Conservation (phyloP, 169 alveolate species). For the Eimeria zaria region DNA sequence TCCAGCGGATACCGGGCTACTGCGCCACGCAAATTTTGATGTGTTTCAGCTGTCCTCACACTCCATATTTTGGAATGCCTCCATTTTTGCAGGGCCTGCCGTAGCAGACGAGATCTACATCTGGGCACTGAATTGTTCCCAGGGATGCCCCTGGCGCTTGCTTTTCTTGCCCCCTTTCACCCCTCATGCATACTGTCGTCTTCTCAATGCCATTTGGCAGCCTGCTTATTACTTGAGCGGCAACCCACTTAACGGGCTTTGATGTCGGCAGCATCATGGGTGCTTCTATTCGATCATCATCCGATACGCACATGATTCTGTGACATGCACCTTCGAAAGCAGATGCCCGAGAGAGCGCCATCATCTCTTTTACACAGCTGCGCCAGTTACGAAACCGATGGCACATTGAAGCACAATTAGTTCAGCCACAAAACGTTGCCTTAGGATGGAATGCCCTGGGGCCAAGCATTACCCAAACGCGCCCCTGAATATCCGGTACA, state of each 20-base stretch:
- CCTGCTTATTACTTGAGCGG: constrained; percentile 51
- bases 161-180: constrained; percentile 60
- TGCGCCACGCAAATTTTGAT: neutral
- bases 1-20: neutral
- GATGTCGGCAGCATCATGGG: constrained; percentile 73
- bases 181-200: constrained; percentile 56
- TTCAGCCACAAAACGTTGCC: neutral
- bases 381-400: constrained; percentile 23
- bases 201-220: constrained; percentile 52
- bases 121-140: constrained; percentile 36
- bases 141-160: neutral
- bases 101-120: constrained; percentile 53
- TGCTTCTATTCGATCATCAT: constrained; percentile 50
- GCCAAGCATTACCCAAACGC: neutral
- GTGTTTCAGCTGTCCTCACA: constrained; percentile 18
- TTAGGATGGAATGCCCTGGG: neutral
- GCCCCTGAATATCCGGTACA: neutral
- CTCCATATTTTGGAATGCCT: constrained; percentile 63
- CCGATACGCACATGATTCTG: constrained; percentile 43
- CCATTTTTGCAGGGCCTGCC: constrained; percentile 74
- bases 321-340: neutral
- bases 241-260: constrained; percentile 65
- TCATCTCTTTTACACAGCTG: constrained; percentile 21
- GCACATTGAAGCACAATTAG: neutral
- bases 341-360: constrained; percentile 16